Base-by-base conservation (phyloP, 805 yeast genomes). In the Tetrapisispora taiwanensis region DNA sequence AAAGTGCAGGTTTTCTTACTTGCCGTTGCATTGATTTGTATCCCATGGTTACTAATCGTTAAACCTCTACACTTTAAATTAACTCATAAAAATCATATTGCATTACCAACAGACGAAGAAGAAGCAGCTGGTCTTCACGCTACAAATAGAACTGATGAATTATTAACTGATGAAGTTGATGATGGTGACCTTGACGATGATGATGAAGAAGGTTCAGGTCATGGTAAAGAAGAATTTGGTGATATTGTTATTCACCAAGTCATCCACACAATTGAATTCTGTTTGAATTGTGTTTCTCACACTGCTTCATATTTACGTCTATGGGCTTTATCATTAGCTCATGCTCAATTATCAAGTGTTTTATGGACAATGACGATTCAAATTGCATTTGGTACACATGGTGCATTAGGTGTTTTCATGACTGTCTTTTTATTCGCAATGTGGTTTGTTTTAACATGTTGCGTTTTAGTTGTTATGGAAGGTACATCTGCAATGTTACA, bases 401-500 rank as follows among this genome's bases (percentile, higher is more conserved):
- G 85, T 0, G 49, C 68, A 24, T 51, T 61, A 17, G 86, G 86
- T 8, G 74, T 78, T 7, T 46, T 76, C 33, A 73, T 73, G 73
- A 74, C 79, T 1, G 78, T 80, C 17, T 59, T 75, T 24, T 62
- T 82, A 44, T 82, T 81, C 65, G 84, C 78, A 27, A 74, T 81
- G 77, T 82, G 89, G 89, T 81, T 82, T 60, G 72, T 74, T 7
- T 68, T 82, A 52, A 81, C 88, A 0, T 81, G 79, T 32, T 72
- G 78, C 52, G 78, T 82, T 35, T 67, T 82, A 58, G 88, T 82
- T 39, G 69, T 79, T 40, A 82, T 82, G 89, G 89, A 82, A 65
- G 89, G 89, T 45, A 82, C 88, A 0, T 79, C 86, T n/a, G 88
- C 88, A 18, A 82, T 82, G 89, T 68, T 82, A 55, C 89, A 82